Base-by-base conservation (phyloP, 805 yeast genomes). In the Scheffersomyces amazonensis region DNA sequence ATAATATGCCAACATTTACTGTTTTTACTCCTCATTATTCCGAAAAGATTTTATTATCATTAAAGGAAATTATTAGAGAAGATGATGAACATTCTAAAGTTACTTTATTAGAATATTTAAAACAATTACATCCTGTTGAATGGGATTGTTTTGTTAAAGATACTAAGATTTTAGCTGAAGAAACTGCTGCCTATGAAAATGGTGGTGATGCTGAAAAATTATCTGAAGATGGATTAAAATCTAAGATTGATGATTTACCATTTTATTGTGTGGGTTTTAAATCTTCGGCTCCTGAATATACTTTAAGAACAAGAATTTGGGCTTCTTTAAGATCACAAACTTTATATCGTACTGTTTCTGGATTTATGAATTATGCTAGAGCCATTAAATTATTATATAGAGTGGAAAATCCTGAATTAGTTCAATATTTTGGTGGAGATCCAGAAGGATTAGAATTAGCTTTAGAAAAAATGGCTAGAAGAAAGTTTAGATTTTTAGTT, bases 1-100 rank as follows among this genome's bases (percentile, higher is more conserved):
- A 93, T 68, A 91, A 91, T 75, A 93, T 93, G 99, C 99, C 99
- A 49, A 91, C 98, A 10, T 93, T 93, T 66, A 90, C 99, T 28
- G 96, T 88, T 7, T 68, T 89, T 52, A 75, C 89, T 32, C 96
- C 96, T 7, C 96, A 89, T 58, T 89, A 83, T 58, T 72, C 83
- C 6, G 96, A 89, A 56, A 88, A 84, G 61, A 87, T 89, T 35
- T 71, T 84, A 13, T 66, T 88, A 40, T 76, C 87, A 2, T 67
- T 89, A 46, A 79, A 81, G 53, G 96, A 89, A 56, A 81, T 88
- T 16, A 85, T 89, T 40, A 77, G 80, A 47, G 88, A 81, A 57
- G 84, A 79, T 36, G 84, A 79, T 43, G 80, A 78, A 21, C 74
- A 74, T 49, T 77, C 80, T 2, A 67, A 75, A 53, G 73, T 76